These are phyloP conservation scores for Phialocephala sp. DNA, from an alignment of 2,329 filamentous ascomycete species.

Conservation along the genomic window DNA sequence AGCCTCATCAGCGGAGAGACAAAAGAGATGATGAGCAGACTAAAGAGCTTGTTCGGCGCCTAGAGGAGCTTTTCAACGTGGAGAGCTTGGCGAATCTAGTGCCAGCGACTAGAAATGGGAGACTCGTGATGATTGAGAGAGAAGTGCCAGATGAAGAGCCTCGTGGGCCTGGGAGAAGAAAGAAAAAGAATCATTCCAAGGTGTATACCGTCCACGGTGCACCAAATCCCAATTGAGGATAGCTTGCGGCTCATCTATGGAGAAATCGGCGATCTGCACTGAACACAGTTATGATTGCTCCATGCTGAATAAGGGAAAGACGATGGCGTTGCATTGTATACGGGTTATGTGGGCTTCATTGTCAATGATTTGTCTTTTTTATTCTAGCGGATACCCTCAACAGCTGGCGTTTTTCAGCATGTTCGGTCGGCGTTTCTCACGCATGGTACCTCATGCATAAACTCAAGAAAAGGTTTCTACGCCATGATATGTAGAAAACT, in stretches of 20 bases:
- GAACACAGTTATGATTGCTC: background rate
- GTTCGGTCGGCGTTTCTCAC: background rate
- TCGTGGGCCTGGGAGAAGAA: constrained; percentile 25
- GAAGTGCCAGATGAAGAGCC: constrained; percentile 20
- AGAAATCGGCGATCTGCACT: background rate
- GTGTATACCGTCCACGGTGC: constrained; percentile 19
- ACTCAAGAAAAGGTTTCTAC: background rate
- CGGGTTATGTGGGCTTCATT: background rate
- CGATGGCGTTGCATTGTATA: background rate
- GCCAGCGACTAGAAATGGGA: constrained; percentile 19
- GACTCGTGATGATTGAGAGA: constrained; percentile 29
- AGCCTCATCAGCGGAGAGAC: constrained; percentile 33
- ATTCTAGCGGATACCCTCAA: constrained; percentile 3
- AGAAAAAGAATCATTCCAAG: constrained; percentile 19
- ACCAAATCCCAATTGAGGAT: background rate
- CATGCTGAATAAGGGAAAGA: background rate
- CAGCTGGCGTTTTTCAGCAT: background rate
- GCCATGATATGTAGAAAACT: background rate
- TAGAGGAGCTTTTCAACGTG: constrained; percentile 30
- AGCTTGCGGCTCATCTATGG: background rate
- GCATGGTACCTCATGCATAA: background rate
- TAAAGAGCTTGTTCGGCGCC: constrained; percentile 8
- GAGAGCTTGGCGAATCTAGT: constrained; percentile 21
- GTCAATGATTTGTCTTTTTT: background rate
- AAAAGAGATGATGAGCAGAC: constrained; percentile 18